Base-by-base conservation (phyloP, 2,329 filamentous ascomycete genomes). In the Fusarium hainanense region DNA sequence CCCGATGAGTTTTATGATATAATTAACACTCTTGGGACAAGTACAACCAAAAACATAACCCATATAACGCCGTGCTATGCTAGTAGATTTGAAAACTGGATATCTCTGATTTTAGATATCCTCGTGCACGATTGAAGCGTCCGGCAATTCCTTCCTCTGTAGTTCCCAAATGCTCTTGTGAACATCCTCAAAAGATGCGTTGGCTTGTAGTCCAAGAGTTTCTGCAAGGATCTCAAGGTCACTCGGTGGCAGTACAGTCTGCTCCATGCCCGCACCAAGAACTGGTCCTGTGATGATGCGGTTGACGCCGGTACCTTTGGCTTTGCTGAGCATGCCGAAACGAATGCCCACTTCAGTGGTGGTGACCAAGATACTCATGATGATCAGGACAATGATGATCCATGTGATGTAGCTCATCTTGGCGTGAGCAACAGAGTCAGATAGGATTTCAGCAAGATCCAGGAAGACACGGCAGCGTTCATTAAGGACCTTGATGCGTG, bases 401-500 rank as follows among this genome's bases (percentile, higher is more conserved):
- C 95, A 98, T 2, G 96, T 99, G 78, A 98, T 97, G 71, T 87
- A 86, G 72, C 93, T 97, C 92, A 98, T 98, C 79, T 97, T 98
- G 71, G 93, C 91, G 78, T 98, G 94, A 23, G 93, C 93, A 57
- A 98, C 94, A 3, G 90, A 93, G 80, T 99, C 95, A 16, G 92
- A 94, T 2, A 99, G 84, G 25, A 99, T 98, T 81, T 98, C 94
- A 47, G 96, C 94, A 12, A 99, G 88, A 79, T 99, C 96, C 20
- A 99, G 88, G 82, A 99, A 99, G 52, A 99, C 96, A 43, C 93
- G 90, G 79, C 96, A 99, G 55, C 96, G 91, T 82, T 98, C 96
- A 80, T 99, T 99, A 70, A 99, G 90, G 25, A 98, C 94, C 80
- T 97, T 93, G 78, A 97, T 97, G 57, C 96, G 93, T 10, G 92